Evolutionary conservation across 257 asterid species (phyloP).

Genomic region (Solanum piurae): DNA sequence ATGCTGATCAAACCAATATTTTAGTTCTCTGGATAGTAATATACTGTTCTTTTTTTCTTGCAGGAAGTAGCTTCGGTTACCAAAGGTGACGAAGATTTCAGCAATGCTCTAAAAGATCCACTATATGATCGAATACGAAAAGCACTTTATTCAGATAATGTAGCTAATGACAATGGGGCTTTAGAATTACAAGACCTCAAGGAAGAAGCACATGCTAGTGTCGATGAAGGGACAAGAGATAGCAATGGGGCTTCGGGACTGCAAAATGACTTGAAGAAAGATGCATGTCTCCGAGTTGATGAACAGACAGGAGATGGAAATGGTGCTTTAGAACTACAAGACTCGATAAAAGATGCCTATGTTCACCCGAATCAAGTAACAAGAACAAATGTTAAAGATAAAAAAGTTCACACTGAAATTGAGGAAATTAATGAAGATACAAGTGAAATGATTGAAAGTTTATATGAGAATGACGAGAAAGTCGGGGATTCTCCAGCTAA

Average conservation of each 20-base stretch:
- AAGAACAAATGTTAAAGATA: background rate
- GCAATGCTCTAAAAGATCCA: slow-evolving; percentile 48
- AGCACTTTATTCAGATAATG: slow-evolving; percentile 37
- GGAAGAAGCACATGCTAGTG: background rate
- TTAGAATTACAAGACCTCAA: background rate
- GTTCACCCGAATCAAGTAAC: background rate
- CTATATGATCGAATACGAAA: slow-evolving; percentile 36
- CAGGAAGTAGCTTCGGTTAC: slow-evolving; percentile 74
- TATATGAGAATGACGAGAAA: slow-evolving; percentile 5
- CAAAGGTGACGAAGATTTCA: slow-evolving; percentile 43
- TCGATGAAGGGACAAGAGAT: background rate
- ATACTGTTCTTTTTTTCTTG: slow-evolving; percentile 3
- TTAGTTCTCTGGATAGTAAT: background rate
- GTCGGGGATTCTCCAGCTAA: background rate
- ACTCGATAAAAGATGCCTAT: background rate
- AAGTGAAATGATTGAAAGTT: slow-evolving; percentile 7
- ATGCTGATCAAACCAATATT: background rate
- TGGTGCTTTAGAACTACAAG: background rate
- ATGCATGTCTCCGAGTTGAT: background rate
- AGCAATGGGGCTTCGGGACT: background rate
- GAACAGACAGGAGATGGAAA: background rate
- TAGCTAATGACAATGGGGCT: background rate
- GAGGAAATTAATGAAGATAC: slow-evolving; percentile 43
- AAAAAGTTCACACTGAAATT: slow-evolving; percentile 24
- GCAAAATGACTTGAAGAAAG: background rate